Percentiles rank a stretch among this genome's conserved stretches.
Conservation (phyloP, 2,329 filamentous ascomycete genomes). For the Aspergillus sp. region DNA sequence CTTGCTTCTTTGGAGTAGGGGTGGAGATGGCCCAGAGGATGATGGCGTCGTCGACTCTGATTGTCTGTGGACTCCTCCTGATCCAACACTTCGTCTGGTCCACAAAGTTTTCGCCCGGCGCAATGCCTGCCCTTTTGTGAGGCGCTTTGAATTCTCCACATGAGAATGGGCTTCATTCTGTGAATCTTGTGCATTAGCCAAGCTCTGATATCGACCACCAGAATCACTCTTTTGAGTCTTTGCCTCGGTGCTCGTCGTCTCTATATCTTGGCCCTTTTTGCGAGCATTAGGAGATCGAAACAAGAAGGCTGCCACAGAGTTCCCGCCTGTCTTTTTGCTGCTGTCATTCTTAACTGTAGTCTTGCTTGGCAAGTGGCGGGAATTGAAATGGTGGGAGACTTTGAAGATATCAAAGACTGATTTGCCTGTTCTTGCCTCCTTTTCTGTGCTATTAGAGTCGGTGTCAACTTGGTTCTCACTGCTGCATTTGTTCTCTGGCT, state of each 20-base stretch:
- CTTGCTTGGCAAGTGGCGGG: too few species aligned
- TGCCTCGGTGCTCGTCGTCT: conserved; percentile 2
- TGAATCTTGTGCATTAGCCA: conserved; percentile 3
- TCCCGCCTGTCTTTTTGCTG: too few species aligned
- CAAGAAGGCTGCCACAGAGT: too few species aligned
- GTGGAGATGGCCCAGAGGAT: conserved; percentile 4
- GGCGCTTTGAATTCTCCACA: conserved; percentile 2
- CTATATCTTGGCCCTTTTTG: too few species aligned
- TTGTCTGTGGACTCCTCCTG: conserved; percentile 12
- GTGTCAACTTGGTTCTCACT: too few species aligned
- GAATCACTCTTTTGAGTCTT: background rate
- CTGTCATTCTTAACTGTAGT: too few species aligned
- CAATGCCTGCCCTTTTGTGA: conserved; percentile 9
- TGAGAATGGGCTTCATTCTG: background rate
- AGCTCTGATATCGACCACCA: conserved; percentile 7
- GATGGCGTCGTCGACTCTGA: conserved; percentile 4
- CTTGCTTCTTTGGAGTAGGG: conserved; percentile 11
- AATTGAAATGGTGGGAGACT: conserved; percentile 12
- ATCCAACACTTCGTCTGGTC: conserved; percentile 10
- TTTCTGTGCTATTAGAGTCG: too few species aligned
- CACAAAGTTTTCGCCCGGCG: conserved; percentile 12
- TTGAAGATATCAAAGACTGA: conserved; percentile 11
- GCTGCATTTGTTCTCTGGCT: too few species aligned
- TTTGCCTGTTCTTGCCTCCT: background rate
- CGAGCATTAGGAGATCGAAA: too few species aligned